Evolutionary conservation across 75 land plant species (phyloP).

Genomic region (Cupressus sempervirens): DNA sequence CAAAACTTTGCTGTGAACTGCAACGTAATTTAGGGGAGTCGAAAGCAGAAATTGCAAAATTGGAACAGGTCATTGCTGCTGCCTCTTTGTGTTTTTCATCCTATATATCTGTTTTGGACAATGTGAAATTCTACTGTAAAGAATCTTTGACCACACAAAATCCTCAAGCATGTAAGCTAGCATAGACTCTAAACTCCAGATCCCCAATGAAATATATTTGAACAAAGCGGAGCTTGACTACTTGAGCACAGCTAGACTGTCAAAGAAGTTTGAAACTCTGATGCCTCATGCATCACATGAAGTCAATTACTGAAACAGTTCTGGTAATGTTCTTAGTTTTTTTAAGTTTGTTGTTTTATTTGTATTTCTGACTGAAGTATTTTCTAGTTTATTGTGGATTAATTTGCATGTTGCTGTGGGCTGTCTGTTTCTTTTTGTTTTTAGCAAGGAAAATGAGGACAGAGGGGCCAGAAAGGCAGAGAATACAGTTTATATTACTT

Average conservation of each 20-base stretch:
- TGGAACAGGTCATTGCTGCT: slow-evolving; percentile 24
- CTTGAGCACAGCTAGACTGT: not conserved
- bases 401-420: not conserved
- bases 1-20: slow-evolving; percentile 13
- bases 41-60: slow-evolving; percentile 26
- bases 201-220: not conserved
- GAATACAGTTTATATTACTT: not conserved
- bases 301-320: not conserved
- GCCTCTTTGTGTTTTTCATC: not conserved
- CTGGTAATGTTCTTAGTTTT: not conserved
- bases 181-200: not conserved
- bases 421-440: not conserved
- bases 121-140: not conserved
- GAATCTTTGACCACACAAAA: not conserved
- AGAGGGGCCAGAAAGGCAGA: not conserved
- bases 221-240: not conserved
- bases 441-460: too few species aligned
- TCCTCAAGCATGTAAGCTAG: not conserved
- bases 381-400: not conserved
- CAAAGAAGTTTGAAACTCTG: not conserved
- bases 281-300: not conserved
- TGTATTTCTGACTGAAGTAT: not conserved
- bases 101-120: not conserved
- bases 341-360: not conserved
- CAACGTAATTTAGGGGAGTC: slow-evolving; percentile 21